Conservation (phyloP, 495 filamentous ascomycete genomes). For the Zalerion maritima region DNA sequence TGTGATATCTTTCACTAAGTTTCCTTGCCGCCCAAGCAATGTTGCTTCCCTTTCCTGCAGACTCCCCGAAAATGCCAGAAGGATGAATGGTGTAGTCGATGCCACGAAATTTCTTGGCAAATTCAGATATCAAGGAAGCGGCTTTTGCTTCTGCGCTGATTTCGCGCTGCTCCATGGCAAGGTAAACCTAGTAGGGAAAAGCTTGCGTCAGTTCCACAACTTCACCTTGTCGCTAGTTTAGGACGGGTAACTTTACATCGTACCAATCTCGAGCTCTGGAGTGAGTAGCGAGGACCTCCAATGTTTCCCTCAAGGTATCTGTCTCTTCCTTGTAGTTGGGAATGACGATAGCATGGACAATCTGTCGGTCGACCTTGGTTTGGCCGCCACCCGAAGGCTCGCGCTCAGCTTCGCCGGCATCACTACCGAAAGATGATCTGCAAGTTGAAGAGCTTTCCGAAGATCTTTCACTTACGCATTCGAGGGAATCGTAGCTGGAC, state of each 20-base stretch:
- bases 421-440: conserved; percentile 20
- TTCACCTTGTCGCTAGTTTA: conserved; percentile 1
- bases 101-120: conserved; percentile 42
- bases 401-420: conserved; percentile 28
- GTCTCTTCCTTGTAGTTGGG: conserved; percentile 59
- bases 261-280: conserved; percentile 46
- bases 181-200: conserved; percentile 35
- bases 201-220: not conserved
- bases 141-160: conserved; percentile 38
- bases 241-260: conserved; percentile 33
- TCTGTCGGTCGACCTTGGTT: conserved; percentile 17
- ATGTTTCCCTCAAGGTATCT: conserved; percentile 46
- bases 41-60: conserved; percentile 56
- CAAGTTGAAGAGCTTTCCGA: conserved; percentile 27
- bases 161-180: conserved; percentile 60
- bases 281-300: conserved; percentile 51
- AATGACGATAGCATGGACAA: conserved; percentile 50
- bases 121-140: conserved; percentile 33
- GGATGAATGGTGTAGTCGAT: conserved; percentile 50
- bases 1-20: conserved; percentile 40
- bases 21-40: conserved; percentile 49
- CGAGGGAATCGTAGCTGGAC: conserved; percentile 35
- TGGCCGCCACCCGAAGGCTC: conserved; percentile 26
- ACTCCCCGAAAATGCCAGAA: conserved; percentile 42
- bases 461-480: too few species aligned